These are phyloP conservation scores for Stereum hirsutum DNA, from an alignment of 1,284 basidiomycete species.

Conservation along the genomic window DNA sequence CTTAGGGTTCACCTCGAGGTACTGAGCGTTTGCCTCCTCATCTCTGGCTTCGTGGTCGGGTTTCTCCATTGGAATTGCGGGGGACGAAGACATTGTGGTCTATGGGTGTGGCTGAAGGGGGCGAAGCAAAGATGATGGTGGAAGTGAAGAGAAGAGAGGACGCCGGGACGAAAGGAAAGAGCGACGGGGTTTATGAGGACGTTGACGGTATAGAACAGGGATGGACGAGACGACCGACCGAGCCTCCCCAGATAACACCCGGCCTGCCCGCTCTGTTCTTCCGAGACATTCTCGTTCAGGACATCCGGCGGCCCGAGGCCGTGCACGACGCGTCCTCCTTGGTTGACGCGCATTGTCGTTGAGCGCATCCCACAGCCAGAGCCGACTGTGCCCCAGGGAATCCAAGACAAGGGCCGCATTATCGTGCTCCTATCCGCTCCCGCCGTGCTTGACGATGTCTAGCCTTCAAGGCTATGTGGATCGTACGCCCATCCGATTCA, in stretches of 20 bases:
- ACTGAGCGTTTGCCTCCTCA: conserved; percentile 16
- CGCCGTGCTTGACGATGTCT: conserved; percentile 40
- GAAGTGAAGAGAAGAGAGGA: background rate
- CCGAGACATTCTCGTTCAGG: no score
- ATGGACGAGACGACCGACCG: background rate
- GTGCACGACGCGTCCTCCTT: no score
- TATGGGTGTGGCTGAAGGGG: background rate
- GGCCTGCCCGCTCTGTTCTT: no score
- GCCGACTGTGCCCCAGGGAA: background rate
- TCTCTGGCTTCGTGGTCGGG: conserved; percentile 13
- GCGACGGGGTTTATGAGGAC: background rate
- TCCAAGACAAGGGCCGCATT: no score
- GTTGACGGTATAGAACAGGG: background rate
- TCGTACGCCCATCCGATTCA: conserved; percentile 34
- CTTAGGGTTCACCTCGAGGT: conserved; percentile 21
- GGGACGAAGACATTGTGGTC: background rate
- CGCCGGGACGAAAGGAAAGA: conserved; percentile 3
- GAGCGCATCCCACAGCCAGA: no score
- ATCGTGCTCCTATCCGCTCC: background rate
- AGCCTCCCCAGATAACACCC: no score
- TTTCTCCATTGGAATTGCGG: conserved; percentile 14
- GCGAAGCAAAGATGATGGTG: background rate
- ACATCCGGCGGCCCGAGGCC: no score
- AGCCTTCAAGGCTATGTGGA: conserved; percentile 83
- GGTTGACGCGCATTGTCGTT: no score